These are phyloP conservation scores for Ophiocordyceps polyrhachis-furcata DNA, from an alignment of 2,329 filamentous ascomycete genomes.

Conservation along the genomic window DNA sequence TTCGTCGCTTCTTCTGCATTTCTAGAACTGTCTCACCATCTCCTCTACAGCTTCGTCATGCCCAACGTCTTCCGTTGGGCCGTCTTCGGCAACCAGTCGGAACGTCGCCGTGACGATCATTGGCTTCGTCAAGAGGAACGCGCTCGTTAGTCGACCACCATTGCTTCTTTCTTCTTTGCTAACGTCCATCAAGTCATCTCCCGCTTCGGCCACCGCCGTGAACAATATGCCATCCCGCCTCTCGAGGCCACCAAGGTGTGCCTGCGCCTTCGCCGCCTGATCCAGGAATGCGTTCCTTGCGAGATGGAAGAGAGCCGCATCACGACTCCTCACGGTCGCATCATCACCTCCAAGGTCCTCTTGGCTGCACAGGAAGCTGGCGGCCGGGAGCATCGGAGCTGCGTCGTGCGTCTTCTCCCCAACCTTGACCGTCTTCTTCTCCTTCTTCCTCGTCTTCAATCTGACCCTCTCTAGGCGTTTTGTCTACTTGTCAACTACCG, in stretches of 20 bases:
- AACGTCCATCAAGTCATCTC: conserved; percentile 38
- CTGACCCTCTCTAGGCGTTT: conserved; percentile 31
- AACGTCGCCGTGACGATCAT: conserved; percentile 7
- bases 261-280: conserved; percentile 72
- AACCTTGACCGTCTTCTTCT: neutral
- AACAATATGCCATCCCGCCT: conserved; percentile 51
- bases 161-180: no score
- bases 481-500: conserved; percentile 53
- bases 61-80: conserved; percentile 10
- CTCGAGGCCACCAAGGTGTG: conserved; percentile 77
- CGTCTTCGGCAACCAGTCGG: conserved; percentile 10
- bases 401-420: conserved; percentile 35
- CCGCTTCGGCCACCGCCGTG: conserved; percentile 34
- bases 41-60: conserved; percentile 1
- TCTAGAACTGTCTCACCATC: neutral
- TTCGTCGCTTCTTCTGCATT: neutral
- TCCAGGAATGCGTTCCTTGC: conserved; percentile 78
- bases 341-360: conserved; percentile 69
- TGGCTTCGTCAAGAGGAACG: conserved; percentile 25
- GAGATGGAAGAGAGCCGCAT: conserved; percentile 64
- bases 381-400: conserved; percentile 52
- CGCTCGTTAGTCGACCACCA: conserved; percentile 18
- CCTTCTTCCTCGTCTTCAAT: no score
- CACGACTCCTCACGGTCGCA: conserved; percentile 61
- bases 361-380: conserved; percentile 68